These are phyloP conservation scores for Ambrosiella cleistominuta DNA, from an alignment of 2,329 filamentous ascomycete species.

Conservation along the genomic window DNA sequence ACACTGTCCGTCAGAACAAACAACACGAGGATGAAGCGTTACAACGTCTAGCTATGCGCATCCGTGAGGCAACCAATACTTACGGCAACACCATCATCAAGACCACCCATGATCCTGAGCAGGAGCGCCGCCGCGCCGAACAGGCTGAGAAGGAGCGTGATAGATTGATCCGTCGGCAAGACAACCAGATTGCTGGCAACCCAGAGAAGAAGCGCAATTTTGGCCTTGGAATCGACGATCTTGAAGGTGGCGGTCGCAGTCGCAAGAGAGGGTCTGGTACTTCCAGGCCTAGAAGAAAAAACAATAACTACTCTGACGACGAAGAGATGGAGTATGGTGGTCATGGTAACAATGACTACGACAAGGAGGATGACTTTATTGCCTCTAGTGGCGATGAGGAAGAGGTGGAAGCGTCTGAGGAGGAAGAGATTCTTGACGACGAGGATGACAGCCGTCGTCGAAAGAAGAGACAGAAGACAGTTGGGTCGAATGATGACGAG, in stretches of 20 bases:
- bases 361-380: conserved; percentile 64
- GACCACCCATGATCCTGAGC: conserved; percentile 56
- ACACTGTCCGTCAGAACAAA: conserved; percentile 49
- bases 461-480: conserved; percentile 34
- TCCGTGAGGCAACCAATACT: conserved; percentile 43
- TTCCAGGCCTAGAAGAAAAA: conserved; percentile 34
- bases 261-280: conserved; percentile 35
- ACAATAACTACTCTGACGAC: conserved; percentile 41
- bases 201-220: conserved; percentile 34
- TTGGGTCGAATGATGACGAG: conserved; percentile 31
- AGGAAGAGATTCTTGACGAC: conserved; percentile 42
- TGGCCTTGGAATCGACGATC: conserved; percentile 48
- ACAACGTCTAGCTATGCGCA: conserved; percentile 46
- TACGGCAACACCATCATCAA: conserved; percentile 48
- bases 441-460: conserved; percentile 26
- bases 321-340: conserved; percentile 48
- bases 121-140: conserved; percentile 57
- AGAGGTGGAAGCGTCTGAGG: conserved; percentile 43
- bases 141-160: conserved; percentile 55
- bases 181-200: conserved; percentile 49
- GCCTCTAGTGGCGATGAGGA: conserved; percentile 59
- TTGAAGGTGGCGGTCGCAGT: conserved; percentile 39
- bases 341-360: conserved; percentile 58
- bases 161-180: conserved; percentile 46
- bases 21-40: conserved; percentile 55